These are phyloP conservation scores for Syzygium jambos DNA, from an alignment of 345 rosid genomes.

Conservation along the genomic window DNA sequence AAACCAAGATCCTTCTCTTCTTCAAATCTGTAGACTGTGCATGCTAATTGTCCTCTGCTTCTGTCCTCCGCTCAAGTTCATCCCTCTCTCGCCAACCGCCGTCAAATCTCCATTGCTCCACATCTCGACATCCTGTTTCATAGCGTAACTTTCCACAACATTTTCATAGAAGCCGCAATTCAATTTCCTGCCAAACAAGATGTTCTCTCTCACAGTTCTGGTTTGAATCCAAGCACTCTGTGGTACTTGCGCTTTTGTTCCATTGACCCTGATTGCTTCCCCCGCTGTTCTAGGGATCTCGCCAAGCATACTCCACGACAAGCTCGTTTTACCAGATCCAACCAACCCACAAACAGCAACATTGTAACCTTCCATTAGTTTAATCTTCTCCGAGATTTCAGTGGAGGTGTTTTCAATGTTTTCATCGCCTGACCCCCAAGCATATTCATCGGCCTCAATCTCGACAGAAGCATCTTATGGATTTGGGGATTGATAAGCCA, in stretches of 20 bases:
- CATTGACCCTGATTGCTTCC: constrained; percentile 35
- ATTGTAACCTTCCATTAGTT: constrained; percentile 33
- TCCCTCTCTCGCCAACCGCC: constrained; percentile 68
- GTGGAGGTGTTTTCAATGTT: constrained; percentile 11
- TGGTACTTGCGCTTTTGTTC: constrained; percentile 58
- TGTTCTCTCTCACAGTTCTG: constrained; percentile 58
- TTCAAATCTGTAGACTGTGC: constrained; percentile 15
- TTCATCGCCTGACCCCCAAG: constrained; percentile 25
- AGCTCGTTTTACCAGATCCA: constrained; percentile 70
- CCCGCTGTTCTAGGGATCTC: constrained; percentile 69
- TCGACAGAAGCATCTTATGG: constrained; percentile 18
- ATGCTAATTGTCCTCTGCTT: constrained; percentile 21
- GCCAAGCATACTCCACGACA: constrained; percentile 57
- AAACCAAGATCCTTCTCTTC: background rate
- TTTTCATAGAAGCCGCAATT: constrained; percentile 28
- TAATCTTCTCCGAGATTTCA: constrained; percentile 20
- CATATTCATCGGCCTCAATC: constrained; percentile 34
- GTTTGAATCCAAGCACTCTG: constrained; percentile 86
- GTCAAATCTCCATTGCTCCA: constrained; percentile 47
- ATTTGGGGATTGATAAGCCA: constrained; percentile 1
- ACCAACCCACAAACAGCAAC: constrained; percentile 73
- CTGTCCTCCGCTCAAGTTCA: constrained; percentile 58
- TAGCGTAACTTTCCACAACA: constrained; percentile 49
- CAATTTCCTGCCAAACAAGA: constrained; percentile 53
- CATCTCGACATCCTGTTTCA: constrained; percentile 50